A percentile compares a stretch with the other conserved stretches of the same genome.
Conservation (phyloP, 2,329 filamentous ascomycete species). For the Coniella vitis region DNA sequence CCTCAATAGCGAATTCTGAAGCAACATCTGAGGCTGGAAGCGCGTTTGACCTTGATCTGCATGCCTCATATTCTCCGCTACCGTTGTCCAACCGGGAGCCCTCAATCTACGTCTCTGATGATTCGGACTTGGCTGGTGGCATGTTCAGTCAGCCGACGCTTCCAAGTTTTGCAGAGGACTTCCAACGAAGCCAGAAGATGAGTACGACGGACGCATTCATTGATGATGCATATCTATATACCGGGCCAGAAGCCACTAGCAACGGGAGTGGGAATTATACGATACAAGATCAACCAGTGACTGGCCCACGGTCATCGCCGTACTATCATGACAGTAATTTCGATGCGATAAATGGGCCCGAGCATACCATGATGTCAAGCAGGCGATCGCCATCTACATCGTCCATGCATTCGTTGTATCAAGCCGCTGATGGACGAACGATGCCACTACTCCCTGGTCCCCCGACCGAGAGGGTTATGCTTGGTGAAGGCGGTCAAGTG, state of each 20-base stretch:
- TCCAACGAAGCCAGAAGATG: neutral
- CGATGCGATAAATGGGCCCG: constrained; percentile 3
- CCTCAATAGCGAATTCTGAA: constrained; percentile 55
- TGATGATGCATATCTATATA: constrained; percentile 16
- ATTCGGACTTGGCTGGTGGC: constrained; percentile 39
- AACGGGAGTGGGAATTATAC: constrained; percentile 2
- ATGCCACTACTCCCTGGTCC: constrained; percentile 36
- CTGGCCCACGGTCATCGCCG: neutral
- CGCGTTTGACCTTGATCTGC: constrained; percentile 57
- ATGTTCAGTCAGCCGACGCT: constrained; percentile 17
- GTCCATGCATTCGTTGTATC: constrained; percentile 10
- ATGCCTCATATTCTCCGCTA: constrained; percentile 46
- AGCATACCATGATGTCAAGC: constrained; percentile 16
- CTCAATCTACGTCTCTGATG: constrained; percentile 52
- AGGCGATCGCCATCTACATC: constrained; percentile 11
- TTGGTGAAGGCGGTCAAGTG: constrained; percentile 26
- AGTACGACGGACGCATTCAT: constrained; percentile 12
- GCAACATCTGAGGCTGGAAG: constrained; percentile 48
- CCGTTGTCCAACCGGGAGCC: constrained; percentile 41
- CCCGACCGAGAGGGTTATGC: constrained; percentile 44
- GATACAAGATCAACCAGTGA: neutral
- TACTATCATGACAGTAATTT: neutral
- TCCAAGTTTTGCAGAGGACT: constrained; percentile 1
- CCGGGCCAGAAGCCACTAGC: neutral
- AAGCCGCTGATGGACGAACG: constrained; percentile 17